Conservation (phyloP, 306 rosid species). For the Luffa aegyptiaca region DNA sequence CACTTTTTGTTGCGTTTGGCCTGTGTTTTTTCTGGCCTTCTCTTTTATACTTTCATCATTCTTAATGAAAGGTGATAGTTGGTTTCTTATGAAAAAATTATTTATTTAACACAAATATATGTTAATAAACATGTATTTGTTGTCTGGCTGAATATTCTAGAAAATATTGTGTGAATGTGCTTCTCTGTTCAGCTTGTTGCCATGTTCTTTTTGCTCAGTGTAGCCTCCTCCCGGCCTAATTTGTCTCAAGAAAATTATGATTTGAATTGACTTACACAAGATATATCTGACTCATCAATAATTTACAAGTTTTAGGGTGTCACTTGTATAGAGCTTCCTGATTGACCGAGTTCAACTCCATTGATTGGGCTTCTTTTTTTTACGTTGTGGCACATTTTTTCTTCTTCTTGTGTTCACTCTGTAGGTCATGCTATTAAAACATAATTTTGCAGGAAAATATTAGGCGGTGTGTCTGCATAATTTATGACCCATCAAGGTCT, state of each 20-base stretch:
- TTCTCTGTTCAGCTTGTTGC: background rate
- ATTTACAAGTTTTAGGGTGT: background rate
- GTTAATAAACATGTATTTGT: background rate
- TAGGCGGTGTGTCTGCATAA: constrained; percentile 86
- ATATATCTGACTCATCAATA: background rate
- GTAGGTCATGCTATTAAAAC: background rate
- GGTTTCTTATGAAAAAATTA: background rate
- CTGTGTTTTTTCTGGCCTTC: too few species aligned
- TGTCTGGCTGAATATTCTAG: background rate
- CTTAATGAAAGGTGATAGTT: background rate
- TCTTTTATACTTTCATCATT: background rate
- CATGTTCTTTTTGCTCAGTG: background rate
- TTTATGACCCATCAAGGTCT: constrained; percentile 88
- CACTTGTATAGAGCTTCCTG: background rate
- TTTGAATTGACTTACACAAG: background rate
- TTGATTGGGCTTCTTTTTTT: background rate
- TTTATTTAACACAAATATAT: too few species aligned
- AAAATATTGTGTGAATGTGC: background rate
- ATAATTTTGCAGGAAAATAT: constrained; percentile 66
- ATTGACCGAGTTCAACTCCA: background rate
- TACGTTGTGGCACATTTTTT: background rate
- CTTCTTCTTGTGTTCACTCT: background rate
- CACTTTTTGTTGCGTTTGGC: too few species aligned
- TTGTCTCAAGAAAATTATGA: background rate
- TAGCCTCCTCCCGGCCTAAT: background rate